Base-by-base conservation (phyloP, 441 rosid genomes). In the Flueggea neowawraea region DNA sequence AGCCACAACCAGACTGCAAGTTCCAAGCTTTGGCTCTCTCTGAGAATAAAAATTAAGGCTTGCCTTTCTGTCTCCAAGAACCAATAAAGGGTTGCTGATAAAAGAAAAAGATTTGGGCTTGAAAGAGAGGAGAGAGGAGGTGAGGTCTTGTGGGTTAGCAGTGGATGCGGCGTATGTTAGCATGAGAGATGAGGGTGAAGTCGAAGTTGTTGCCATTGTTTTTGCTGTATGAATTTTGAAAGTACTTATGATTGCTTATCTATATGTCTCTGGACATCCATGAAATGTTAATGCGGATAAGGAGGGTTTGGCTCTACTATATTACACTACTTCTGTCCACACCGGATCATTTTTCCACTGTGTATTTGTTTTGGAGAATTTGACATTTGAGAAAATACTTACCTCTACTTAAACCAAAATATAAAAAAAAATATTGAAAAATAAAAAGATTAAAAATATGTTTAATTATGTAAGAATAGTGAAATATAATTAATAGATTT, bases 71-170 rank as follows among this genome's bases (percentile, higher is more conserved):
- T 54, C 57, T 16, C 69, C 69, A 53, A 83, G 73, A 57, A 74
- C 72, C 48, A 83, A 70, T 9, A 87, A 85, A 66, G 45, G 70
- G 41, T 36, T 36, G 41, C 4, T 36, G 9, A 8, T 5, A 22
- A 71, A 60, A 67, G 79, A 70, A 54, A 63, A 70, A 44, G 69
- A 52, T 55, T 69, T 74, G 70, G 85, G 71, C 73, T 87, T 81
- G 76, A 84, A 75, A 56, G 91, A 76, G 47, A 90, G 72, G 31
- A 86, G 65, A 55, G 86, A 71, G 17, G 80, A 78, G 28, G 75
- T 54, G 28, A 80, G 78, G 76, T 85, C 90, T 62, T 73, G 91
- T 10, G 75, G 60, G 73, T 78, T 84, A 55, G 71, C 65, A 2
- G 85, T 44, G 36, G 86, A 75, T 58, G 84, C 69, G 15, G 81